Evolutionary conservation across 192 early-diverging fungal genomes (phyloP), one percentile per base, ranked within the genome.

Genomic region (Chytriomyces confervae): DNA sequence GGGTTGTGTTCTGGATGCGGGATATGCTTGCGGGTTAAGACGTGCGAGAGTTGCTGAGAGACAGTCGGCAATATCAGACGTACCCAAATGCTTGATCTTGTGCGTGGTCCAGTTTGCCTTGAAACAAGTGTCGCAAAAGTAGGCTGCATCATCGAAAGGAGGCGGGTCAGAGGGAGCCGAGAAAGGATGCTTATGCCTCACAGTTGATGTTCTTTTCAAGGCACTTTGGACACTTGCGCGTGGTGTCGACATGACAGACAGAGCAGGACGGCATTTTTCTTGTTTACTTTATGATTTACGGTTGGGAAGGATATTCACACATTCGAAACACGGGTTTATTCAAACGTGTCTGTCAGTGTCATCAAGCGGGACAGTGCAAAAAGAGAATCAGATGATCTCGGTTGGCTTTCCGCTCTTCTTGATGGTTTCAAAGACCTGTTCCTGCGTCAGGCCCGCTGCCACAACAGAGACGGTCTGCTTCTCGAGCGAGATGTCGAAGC

Each of bases 391-490:
- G 29, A 83, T 13, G 53, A 63, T 36, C 74, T 86, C 86, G 46
- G 76, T 75, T 57, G 82, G 70, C 78, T 89, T 89, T 49, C 87
- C 87, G 36, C 71, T 66, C 82, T 89, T 89, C 62, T 86, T 85
- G 69, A 91, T 83, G 29, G 80, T 79, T 11, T 86, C 88, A 43
- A 87, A 77, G n/a, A 91, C 81, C 61, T 87, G 80, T 20, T 88
- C 82, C 80, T 87, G 75, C 61, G 80, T 80, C 11, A 91, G 78
- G 50, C 81, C 81, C 45, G 76, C 49, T 45, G 85, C 65, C 75
- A 85, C 85, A 24, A 90, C 90, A 24, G 62, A 80, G 63, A 91
- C 91, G 11, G 69, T 75, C 81, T 92, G 89, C 7, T 75, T 83
- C 70, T 88, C 88, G 43, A 92, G 83, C 5, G 81, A 84, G 66